Percentiles rank a stretch among this genome's conserved stretches.
These are phyloP conservation scores for Pythium scleroteichum DNA, from an alignment of 352 stramenopile genomes.

Conservation along the genomic window DNA sequence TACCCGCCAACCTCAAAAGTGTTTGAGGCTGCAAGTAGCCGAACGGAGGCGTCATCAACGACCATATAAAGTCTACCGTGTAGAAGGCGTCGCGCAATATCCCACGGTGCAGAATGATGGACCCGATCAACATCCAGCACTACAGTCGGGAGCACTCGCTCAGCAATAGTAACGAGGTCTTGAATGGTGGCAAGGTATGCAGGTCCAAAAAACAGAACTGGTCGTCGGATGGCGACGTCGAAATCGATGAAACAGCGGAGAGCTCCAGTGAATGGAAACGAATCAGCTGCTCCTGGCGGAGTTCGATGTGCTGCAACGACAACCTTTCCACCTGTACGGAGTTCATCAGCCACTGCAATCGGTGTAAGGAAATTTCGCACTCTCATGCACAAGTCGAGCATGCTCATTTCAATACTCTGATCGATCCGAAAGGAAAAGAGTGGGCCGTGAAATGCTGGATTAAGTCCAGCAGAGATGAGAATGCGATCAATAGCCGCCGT, in stretches of 20 bases:
- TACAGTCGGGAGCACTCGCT: slow-evolving; percentile 39
- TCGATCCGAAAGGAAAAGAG: slow-evolving; percentile 11
- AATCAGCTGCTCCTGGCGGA: background rate
- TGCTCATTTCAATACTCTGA: slow-evolving; percentile 23
- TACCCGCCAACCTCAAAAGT: slow-evolving; percentile 61
- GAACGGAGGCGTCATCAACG: slow-evolving; percentile 44
- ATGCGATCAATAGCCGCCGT: slow-evolving; percentile 29
- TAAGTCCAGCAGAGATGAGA: slow-evolving; percentile 20
- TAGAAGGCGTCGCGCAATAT: slow-evolving; percentile 58
- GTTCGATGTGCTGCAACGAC: slow-evolving; percentile 34
- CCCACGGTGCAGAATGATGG: slow-evolving; percentile 38
- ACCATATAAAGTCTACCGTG: slow-evolving; percentile 50
- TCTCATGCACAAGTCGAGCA: slow-evolving; percentile 37
- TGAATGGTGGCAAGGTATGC: slow-evolving; percentile 54
- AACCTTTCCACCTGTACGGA: slow-evolving; percentile 36
- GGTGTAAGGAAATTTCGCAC: slow-evolving; percentile 57
- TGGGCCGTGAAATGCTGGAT: slow-evolving; percentile 2
- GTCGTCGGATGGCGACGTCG: slow-evolving; percentile 29
- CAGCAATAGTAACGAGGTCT: slow-evolving; percentile 40
- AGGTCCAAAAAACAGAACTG: slow-evolving; percentile 55
- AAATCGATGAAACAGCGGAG: slow-evolving; percentile 50
- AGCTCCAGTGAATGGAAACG: slow-evolving; percentile 32
- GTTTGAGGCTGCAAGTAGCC: slow-evolving; percentile 42
- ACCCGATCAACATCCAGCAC: slow-evolving; percentile 51
- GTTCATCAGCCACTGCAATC: slow-evolving; percentile 38